Conservation (phyloP, 805 yeast genomes). For the Candida berthetii region DNA sequence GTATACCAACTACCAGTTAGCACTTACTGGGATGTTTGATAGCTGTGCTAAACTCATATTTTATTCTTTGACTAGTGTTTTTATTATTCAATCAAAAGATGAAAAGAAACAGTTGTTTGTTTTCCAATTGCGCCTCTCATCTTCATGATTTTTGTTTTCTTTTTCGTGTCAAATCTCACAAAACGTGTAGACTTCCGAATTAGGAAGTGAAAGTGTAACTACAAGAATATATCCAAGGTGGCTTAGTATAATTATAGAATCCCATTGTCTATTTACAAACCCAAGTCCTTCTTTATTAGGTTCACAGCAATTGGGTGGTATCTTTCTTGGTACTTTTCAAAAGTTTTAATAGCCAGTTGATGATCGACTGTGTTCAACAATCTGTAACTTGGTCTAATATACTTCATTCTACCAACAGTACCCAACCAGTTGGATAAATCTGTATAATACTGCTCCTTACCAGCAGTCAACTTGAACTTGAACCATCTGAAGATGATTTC, state of each 20-base stretch:
- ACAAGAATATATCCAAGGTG: neutral
- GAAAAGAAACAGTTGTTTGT: neutral
- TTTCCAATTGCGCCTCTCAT: too few relatives aligned
- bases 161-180: neutral
- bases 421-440: slow-evolving; percentile 79
- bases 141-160: neutral
- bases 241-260: neutral
- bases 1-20: too few relatives aligned
- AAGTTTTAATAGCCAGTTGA: slow-evolving; percentile 59
- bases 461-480: slow-evolving; percentile 55
- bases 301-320: slow-evolving; percentile 85
- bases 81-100: neutral
- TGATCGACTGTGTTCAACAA: slow-evolving; percentile 59
- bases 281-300: slow-evolving; percentile 80
- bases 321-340: slow-evolving; percentile 45
- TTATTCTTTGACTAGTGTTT: neutral
- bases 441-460: slow-evolving; percentile 37
- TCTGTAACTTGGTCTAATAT: slow-evolving; percentile 80
- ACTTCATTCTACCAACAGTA: slow-evolving; percentile 92
- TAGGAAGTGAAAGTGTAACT: neutral
- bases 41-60: slow-evolving; percentile 30
- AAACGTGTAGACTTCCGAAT: neutral
- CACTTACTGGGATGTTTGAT: slow-evolving; percentile 34
- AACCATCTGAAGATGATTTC: slow-evolving; percentile 81
- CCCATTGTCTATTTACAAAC: slow-evolving; percentile 24